Base-by-base conservation (phyloP, 2,329 filamentous ascomycete species). In the Aureobasidium melanogenum region DNA sequence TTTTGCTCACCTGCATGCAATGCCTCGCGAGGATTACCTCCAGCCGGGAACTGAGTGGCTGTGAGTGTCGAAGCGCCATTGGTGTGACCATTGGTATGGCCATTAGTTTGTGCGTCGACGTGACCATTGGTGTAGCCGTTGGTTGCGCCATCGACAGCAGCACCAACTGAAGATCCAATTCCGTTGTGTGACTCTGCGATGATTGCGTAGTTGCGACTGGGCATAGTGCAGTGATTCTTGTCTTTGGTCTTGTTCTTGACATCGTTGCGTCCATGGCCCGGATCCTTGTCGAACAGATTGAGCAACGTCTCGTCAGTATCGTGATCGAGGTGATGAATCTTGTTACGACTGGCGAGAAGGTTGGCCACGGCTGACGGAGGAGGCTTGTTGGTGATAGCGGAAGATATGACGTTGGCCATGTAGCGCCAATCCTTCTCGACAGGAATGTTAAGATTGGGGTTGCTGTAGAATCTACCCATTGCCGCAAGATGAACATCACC, bases 141-240 rank as follows among this genome's bases (percentile, higher is more conserved):
- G 10, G 44, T 51, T 12, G 32, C 46, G 28, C 22, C 56, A 34
- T 51, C 39, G 6, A 44, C 36, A 30, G 58, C 48, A 30, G 41
- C 36, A 5, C 38, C 17, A 15, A 41, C 38, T 3, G 47, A 52
- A 14, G 57, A 52, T 2, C 15, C 43, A 5, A 44, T 6, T 10
- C 39, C 46, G 48, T 55, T 68, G 63, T 73, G 69, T 15, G 75
- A 77, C 67, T 87, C 83, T 47, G 80, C 80, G 71, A 87, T 82
- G 69, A 83, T 83, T 62, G 84, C 84, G 69, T 83, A 86, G 71
- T 87, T 86, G 59, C 84, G 78, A 55, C 80, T 83, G 1, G 84
- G 84, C 84, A 97, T 97, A 12, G 92, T 97, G 64, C 90, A 88
- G 65, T 89, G 83, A 74, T 97, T 97, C 70, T 82, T 87, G 46